Evolutionary conservation across 495 filamentous ascomycete species (phyloP).

Genomic region (Amphirosellinia nigrospora): DNA sequence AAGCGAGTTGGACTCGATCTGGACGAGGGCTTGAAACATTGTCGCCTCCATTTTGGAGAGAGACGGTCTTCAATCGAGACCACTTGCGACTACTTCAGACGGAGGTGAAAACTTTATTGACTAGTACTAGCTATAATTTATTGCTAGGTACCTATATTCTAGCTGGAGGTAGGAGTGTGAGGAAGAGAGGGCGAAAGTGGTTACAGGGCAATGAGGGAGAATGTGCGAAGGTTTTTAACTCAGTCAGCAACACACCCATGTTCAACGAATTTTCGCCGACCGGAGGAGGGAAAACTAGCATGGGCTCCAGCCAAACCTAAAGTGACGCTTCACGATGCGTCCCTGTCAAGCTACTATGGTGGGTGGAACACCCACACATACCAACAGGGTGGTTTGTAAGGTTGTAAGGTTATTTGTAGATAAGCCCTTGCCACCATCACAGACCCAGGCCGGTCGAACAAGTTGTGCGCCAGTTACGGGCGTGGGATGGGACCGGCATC

Average conservation of each 20-base stretch:
- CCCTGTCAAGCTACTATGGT: neutral
- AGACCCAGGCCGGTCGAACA: too few species aligned
- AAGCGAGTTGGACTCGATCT: conserved; percentile 37
- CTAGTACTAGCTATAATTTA: conserved; percentile 1
- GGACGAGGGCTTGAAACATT: conserved; percentile 36
- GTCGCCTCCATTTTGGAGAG: conserved; percentile 34
- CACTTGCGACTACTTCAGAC: neutral
- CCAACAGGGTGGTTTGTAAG: neutral
- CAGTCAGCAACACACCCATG: conserved; percentile 6
- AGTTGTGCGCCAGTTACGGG: neutral
- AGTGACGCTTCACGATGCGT: conserved; percentile 21
- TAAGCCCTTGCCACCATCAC: too few species aligned
- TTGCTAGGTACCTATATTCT: neutral
- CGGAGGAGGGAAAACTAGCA: neutral
- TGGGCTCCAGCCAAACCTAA: neutral
- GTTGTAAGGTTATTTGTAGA: too few species aligned
- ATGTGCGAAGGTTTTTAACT: neutral
- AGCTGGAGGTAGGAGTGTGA: neutral
- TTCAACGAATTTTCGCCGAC: neutral
- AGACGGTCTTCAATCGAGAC: neutral
- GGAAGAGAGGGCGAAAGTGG: neutral
- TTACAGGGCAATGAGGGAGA: neutral
- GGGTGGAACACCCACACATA: neutral
- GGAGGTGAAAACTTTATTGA: neutral
- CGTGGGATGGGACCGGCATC: neutral